These are phyloP conservation scores for Pisolithus microcarpus DNA, from an alignment of 768 basidiomycete genomes.

Conservation along the genomic window DNA sequence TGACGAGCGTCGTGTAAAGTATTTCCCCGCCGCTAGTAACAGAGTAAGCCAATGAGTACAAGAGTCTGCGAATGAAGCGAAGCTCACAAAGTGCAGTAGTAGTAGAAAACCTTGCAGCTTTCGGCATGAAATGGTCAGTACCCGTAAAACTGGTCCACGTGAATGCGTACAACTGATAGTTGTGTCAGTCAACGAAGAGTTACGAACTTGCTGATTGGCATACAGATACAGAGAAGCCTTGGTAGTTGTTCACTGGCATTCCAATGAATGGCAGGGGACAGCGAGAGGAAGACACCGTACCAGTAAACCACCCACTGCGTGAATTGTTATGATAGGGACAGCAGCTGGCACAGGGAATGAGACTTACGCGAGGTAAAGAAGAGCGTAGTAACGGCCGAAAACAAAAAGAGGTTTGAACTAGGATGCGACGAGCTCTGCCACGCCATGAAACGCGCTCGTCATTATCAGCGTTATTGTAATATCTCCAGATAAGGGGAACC, in stretches of 20 bases:
- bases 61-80: neutral
- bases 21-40: slow-evolving; percentile 13
- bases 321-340: too few species aligned
- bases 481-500: slow-evolving; percentile 15
- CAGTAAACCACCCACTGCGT: too few species aligned
- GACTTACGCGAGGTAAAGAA: slow-evolving; percentile 14
- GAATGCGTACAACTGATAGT: neutral
- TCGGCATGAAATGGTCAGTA: neutral
- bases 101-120: slow-evolving; percentile 19
- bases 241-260: neutral
- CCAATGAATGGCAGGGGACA: neutral
- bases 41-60: neutral
- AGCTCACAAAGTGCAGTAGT: slow-evolving; percentile 16
- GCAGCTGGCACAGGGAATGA: neutral
- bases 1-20: slow-evolving; percentile 14
- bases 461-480: neutral
- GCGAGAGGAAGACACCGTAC: too few species aligned
- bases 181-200: slow-evolving; percentile 4
- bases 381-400: slow-evolving; percentile 19
- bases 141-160: neutral
- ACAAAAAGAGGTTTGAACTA: slow-evolving; percentile 14
- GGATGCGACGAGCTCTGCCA: slow-evolving; percentile 1
- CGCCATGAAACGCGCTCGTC: neutral
- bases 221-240: neutral
- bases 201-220: neutral